phyloP scores from a whole-genome alignment of 1,284 basidiomycete species.

The Cystobasidium slooffiae region DNA sequence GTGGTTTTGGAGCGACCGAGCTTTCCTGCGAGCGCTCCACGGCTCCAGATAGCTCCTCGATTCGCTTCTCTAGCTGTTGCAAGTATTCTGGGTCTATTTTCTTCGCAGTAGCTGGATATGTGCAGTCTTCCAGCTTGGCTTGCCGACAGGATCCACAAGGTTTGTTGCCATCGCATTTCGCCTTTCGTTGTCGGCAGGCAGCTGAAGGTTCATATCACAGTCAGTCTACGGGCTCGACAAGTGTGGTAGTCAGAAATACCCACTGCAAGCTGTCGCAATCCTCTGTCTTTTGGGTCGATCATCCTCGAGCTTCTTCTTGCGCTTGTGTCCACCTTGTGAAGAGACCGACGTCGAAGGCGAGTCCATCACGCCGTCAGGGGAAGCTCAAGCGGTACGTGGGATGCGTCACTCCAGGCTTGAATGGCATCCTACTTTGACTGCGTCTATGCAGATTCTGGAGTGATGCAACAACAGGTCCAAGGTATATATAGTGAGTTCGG shows the following conservation, averaged over 20 bases:
- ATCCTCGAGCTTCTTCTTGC: slow-evolving; percentile 1
- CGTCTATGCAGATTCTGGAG: too few relatives aligned
- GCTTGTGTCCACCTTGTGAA: neutral
- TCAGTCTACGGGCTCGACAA: neutral
- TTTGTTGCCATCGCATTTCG: slow-evolving; percentile 19
- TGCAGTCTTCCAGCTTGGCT: slow-evolving; percentile 19
- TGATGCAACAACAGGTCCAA: too few relatives aligned
- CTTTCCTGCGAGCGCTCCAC: neutral
- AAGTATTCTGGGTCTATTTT: slow-evolving; percentile 27
- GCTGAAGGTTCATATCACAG: neutral
- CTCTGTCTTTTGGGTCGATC: slow-evolving; percentile 22
- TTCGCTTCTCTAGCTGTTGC: slow-evolving; percentile 17
- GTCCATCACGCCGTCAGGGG: too few relatives aligned
- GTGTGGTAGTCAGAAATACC: neutral
- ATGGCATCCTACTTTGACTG: too few relatives aligned
- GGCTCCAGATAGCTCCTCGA: slow-evolving; percentile 10
- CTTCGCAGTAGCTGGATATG: slow-evolving; percentile 15
- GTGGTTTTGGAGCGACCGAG: neutral
- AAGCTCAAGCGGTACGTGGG: too few relatives aligned
- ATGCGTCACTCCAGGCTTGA: too few relatives aligned
- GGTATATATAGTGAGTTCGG: too few relatives aligned
- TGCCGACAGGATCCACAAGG: slow-evolving; percentile 17
- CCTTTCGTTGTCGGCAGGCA: slow-evolving; percentile 26
- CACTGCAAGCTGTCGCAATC: slow-evolving; percentile 23
- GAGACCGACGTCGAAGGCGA: too few relatives aligned